Evolutionary conservation across 345 rosid species (phyloP).

Genomic region (Moricandia moricandioides): DNA sequence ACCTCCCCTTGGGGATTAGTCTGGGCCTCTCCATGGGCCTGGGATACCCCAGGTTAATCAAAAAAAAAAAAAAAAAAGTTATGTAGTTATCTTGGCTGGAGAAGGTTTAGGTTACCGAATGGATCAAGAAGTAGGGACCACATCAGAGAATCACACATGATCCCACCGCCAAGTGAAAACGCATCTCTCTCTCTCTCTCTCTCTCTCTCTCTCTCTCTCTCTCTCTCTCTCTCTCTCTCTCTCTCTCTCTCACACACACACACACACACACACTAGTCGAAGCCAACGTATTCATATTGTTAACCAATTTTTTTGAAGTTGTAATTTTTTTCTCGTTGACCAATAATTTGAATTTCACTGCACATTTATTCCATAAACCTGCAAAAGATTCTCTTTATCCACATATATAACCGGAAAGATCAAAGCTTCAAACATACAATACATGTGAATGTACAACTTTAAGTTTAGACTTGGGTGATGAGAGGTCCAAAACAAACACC

Average conservation of each 20-base stretch:
- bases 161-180: background rate
- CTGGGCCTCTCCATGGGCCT: too few species aligned
- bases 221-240: too few species aligned
- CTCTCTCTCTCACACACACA: background rate
- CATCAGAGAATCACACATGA: slow-evolving; percentile 11
- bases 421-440: background rate
- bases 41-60: too few species aligned
- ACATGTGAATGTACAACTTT: too few species aligned
- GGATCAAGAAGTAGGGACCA: background rate
- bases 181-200: background rate
- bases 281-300: background rate
- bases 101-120: slow-evolving; percentile 30
- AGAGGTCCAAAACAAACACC: too few species aligned
- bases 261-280: too few species aligned
- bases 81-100: background rate
- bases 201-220: too few species aligned
- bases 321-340: background rate
- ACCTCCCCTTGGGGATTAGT: too few species aligned
- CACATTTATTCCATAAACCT: background rate
- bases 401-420: background rate
- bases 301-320: background rate
- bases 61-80: too few species aligned
- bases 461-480: too few species aligned
- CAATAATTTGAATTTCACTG: background rate
- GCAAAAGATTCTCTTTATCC: background rate